Percentiles rank a stretch among this genome's conserved stretches.
These are phyloP conservation scores for Cordyceps javanica DNA, from an alignment of 2,329 filamentous ascomycete genomes.

Conservation along the genomic window DNA sequence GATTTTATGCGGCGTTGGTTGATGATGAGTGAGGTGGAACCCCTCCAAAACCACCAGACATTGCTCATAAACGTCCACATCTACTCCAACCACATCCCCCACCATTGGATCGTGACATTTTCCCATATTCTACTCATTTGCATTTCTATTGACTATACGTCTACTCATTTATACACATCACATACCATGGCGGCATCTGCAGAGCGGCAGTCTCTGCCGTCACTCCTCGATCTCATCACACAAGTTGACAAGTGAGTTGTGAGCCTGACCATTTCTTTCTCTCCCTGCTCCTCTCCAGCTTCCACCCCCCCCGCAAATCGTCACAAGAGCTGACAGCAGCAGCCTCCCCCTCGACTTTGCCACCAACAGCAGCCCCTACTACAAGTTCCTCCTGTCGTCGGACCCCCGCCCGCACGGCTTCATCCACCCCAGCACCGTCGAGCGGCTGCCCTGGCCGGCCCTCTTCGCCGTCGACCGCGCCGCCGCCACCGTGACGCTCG, in stretches of 20 bases:
- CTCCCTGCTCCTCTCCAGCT: conserved; percentile 1
- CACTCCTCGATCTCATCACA: conserved; percentile 14
- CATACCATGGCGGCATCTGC: background rate
- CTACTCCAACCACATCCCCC: background rate
- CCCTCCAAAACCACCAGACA: background rate
- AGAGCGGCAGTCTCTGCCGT: background rate
- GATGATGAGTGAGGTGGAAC: background rate
- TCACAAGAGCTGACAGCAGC: too few species aligned
- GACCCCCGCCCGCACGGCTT: conserved; percentile 45
- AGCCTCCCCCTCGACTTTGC: conserved; percentile 42
- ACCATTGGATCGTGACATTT: background rate
- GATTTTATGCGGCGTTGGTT: too few species aligned
- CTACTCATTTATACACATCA: too few species aligned
- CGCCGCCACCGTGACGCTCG: conserved; percentile 27
- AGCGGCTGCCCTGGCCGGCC: conserved; percentile 40
- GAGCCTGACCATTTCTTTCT: background rate
- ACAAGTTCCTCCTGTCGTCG: conserved; percentile 38
- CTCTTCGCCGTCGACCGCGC: conserved; percentile 31
- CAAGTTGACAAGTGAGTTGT: conserved; percentile 37
- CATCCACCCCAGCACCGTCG: conserved; percentile 39
- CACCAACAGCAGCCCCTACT: conserved; percentile 32
- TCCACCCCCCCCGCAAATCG: background rate
- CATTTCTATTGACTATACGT: too few species aligned
- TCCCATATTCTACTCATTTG: too few species aligned
- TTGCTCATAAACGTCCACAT: too few species aligned